Evolutionary conservation across 2,329 filamentous ascomycete species (phyloP).

Genomic region (Colletotrichum lini): DNA sequence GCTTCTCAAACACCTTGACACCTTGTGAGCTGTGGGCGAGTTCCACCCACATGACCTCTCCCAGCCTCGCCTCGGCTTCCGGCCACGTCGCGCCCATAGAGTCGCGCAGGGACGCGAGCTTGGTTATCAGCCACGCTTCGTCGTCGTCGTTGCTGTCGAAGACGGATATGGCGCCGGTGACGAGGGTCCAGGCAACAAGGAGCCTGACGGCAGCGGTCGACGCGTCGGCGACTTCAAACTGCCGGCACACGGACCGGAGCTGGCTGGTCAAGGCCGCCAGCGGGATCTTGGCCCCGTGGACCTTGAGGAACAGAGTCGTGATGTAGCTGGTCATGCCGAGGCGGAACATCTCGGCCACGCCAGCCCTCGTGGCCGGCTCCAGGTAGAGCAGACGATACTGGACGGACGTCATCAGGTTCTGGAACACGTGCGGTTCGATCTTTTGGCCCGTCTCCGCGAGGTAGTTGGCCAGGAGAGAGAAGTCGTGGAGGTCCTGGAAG

Average conservation of each 20-base stretch:
- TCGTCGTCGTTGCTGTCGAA: conserved; percentile 32
- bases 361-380: neutral
- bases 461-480: conserved; percentile 47
- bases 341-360: conserved; percentile 37
- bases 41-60: conserved; percentile 48
- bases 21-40: conserved; percentile 45
- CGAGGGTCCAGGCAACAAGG: conserved; percentile 44
- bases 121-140: conserved; percentile 46
- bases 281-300: conserved; percentile 38
- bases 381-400: conserved; percentile 35
- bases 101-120: conserved; percentile 37
- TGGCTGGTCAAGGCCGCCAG: conserved; percentile 28
- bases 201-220: conserved; percentile 44
- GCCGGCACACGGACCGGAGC: neutral
- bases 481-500: conserved; percentile 50
- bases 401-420: conserved; percentile 28
- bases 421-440: conserved; percentile 45
- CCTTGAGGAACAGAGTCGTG: conserved; percentile 48
- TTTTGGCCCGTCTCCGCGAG: conserved; percentile 44
- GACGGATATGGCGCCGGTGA: conserved; percentile 46
- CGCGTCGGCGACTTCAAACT: conserved; percentile 6
- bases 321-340: conserved; percentile 51
- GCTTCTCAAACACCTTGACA: conserved; percentile 32
- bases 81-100: conserved; percentile 43
- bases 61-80: conserved; percentile 43